These are phyloP conservation scores for Aquilaria yunnanensis DNA, from an alignment of 345 rosid species.

Conservation along the genomic window DNA sequence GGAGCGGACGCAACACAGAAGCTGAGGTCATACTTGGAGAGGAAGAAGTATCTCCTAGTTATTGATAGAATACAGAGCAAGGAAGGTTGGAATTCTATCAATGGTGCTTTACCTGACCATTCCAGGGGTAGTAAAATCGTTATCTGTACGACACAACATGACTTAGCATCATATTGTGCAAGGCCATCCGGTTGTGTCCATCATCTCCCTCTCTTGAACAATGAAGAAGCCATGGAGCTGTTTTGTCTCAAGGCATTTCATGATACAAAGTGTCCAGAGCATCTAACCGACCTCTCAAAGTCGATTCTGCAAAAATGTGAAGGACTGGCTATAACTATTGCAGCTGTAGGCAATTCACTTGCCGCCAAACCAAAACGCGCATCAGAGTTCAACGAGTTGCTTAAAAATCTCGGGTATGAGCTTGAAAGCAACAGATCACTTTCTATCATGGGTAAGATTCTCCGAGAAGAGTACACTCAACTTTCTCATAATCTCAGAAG, in stretches of 20 bases:
- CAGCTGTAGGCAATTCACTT: slow-evolving; percentile 25
- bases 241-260: slow-evolving; percentile 21
- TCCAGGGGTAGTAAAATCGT: slow-evolving; percentile 17
- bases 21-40: slow-evolving; percentile 10
- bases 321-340: slow-evolving; percentile 32
- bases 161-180: slow-evolving; percentile 4
- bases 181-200: slow-evolving; percentile 7
- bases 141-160: slow-evolving; percentile 20
- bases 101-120: slow-evolving; percentile 19
- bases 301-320: slow-evolving; percentile 23
- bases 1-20: slow-evolving; percentile 5
- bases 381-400: slow-evolving; percentile 21
- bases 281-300: slow-evolving; percentile 13
- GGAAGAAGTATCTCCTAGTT: slow-evolving; percentile 21
- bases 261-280: slow-evolving; percentile 12
- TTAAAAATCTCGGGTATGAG: slow-evolving; percentile 16
- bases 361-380: slow-evolving; percentile 12
- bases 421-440: slow-evolving; percentile 14
- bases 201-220: slow-evolving; percentile 10
- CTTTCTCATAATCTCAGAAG: slow-evolving; percentile 10
- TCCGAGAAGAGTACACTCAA: slow-evolving; percentile 20
- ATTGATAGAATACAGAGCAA: slow-evolving; percentile 27
- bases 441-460: slow-evolving; percentile 16
- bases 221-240: slow-evolving; percentile 20
- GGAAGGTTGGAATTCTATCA: slow-evolving; percentile 23